Percentiles rank a stretch among this genome's conserved stretches.
These are phyloP conservation scores for Fomitopsis palustris DNA, from an alignment of 1,284 basidiomycete species.

Conservation along the genomic window DNA sequence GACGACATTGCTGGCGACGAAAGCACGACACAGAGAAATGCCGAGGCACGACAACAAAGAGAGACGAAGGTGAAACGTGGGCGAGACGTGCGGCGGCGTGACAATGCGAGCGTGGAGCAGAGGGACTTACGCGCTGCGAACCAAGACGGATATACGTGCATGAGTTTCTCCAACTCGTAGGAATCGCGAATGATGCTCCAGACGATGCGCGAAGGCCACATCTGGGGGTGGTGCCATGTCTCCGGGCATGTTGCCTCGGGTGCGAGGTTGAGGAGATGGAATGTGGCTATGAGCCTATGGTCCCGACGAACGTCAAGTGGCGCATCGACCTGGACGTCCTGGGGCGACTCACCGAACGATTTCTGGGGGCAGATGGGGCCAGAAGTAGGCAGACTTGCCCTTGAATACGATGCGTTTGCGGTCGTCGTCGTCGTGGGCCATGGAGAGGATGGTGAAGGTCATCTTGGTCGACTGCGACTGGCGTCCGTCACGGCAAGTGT, in stretches of 20 bases:
- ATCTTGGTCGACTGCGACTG: slow-evolving; percentile 10
- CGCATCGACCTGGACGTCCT: slow-evolving; percentile 18
- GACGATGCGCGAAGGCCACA: slow-evolving; percentile 56
- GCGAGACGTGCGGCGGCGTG: not conserved
- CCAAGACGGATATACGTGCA: slow-evolving; percentile 48
- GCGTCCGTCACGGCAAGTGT: slow-evolving; percentile 23
- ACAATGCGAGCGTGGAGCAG: not conserved
- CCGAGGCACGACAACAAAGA: slow-evolving; percentile 1
- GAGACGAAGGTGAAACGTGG: not conserved
- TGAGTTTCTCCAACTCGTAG: slow-evolving; percentile 55
- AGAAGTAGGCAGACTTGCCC: slow-evolving; percentile 65
- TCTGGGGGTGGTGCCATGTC: slow-evolving; percentile 53
- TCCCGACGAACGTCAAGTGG: slow-evolving; percentile 18
- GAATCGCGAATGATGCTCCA: slow-evolving; percentile 54
- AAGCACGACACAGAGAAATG: not conserved
- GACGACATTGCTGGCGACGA: not conserved
- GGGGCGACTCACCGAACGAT: slow-evolving; percentile 50
- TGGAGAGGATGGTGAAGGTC: slow-evolving; percentile 17
- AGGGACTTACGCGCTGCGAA: slow-evolving; percentile 39
- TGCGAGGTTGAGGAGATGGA: slow-evolving; percentile 51
- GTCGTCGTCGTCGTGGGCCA: slow-evolving; percentile 5
- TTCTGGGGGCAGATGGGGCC: slow-evolving; percentile 67
- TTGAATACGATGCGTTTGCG: slow-evolving; percentile 40
- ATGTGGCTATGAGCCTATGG: slow-evolving; percentile 57
- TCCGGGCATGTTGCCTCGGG: slow-evolving; percentile 44